Base-by-base conservation (phyloP, 2,329 filamentous ascomycete species). In the Verticillium tricorpus region DNA sequence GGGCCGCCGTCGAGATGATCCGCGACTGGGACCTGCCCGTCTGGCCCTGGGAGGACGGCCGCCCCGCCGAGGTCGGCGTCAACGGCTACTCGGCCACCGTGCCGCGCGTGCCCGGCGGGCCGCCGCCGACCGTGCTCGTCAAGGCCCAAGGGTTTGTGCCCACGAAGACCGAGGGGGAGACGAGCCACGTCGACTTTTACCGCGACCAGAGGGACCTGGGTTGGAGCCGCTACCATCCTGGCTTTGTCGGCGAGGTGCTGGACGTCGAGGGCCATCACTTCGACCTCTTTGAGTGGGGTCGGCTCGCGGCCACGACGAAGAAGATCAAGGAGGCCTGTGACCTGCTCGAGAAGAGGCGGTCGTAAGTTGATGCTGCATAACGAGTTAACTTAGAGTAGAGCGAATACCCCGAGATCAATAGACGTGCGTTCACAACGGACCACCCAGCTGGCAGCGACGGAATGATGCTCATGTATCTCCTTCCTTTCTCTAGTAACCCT, bases 251-350 rank as follows among this genome's bases (percentile, higher is more conserved):
- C 31, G 69, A 76, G 14, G 73, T 83, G 1, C 63, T 83, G n/a
- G 77, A 82, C 12, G 73, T 85, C 2, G 74, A 81, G 0, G 82
- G 83, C 0, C 76, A 85, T 61, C 83, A 86, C 65, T 86, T 81
- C 64, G 76, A 76, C 60, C 70, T 83, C 45, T 83, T 83, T 66
- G 68, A 69, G 1, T 69, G 68, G 39, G 66, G 67, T 0, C 64
- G 70, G 5, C 60, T 74, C 17, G 69, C 70, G 1, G 61, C 59
- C 0, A 67, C 72, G 2, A 72, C 71, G 1, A 64, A 62, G 31
- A 67, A 63, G 58, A 59, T 77, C 31, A 68, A 55, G 25, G 58
- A 60, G 25, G 75, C 72, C 0, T 76, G 73, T 58, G 56, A 63
- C 14, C 39, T 32, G n/a, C 28, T 54, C 22, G 58, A 56, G 25